A percentile compares a stretch with the other conserved stretches of the same genome.
These are phyloP conservation scores for Sicyos edulis DNA, from an alignment of 306 rosid genomes.

Conservation along the genomic window DNA sequence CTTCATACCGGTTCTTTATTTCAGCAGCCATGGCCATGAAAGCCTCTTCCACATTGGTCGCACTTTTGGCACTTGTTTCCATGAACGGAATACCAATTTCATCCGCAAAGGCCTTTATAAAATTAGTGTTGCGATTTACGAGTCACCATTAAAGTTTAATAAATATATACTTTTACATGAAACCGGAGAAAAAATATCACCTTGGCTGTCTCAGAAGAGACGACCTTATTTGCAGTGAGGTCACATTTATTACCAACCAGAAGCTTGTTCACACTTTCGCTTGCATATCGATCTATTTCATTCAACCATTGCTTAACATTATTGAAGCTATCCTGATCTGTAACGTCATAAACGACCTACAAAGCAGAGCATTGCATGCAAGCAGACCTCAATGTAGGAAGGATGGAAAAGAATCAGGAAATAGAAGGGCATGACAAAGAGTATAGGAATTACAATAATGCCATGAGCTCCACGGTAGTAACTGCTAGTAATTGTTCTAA, in stretches of 20 bases:
- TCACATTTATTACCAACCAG: conserved; percentile 50
- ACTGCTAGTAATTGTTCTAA: conserved; percentile 77
- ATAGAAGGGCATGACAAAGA: background rate
- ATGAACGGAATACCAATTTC: conserved; percentile 52
- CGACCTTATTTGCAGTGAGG: conserved; percentile 51
- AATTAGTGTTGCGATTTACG: background rate
- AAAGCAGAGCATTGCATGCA: background rate
- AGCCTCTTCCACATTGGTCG: conserved; percentile 53
- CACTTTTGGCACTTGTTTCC: conserved; percentile 53
- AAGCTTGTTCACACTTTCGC: conserved; percentile 54
- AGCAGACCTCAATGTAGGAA: background rate
- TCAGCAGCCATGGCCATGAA: conserved; percentile 61
- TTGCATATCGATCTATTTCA: conserved; percentile 51
- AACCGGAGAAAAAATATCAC: conserved; percentile 13
- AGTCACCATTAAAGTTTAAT: background rate
- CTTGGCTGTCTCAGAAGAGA: conserved; percentile 49
- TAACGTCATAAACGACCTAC: conserved; percentile 51
- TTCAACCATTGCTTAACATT: conserved; percentile 57
- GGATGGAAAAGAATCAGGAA: background rate
- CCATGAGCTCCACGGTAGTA: conserved; percentile 87
- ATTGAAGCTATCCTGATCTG: conserved; percentile 52
- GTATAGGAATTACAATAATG: conserved; percentile 46
- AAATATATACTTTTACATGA: background rate
- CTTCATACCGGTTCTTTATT: conserved; percentile 40
- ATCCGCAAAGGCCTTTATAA: conserved; percentile 41